Evolutionary conservation across 768 basidiomycete species (phyloP).

Genomic region (Leccinum sublutescens): DNA sequence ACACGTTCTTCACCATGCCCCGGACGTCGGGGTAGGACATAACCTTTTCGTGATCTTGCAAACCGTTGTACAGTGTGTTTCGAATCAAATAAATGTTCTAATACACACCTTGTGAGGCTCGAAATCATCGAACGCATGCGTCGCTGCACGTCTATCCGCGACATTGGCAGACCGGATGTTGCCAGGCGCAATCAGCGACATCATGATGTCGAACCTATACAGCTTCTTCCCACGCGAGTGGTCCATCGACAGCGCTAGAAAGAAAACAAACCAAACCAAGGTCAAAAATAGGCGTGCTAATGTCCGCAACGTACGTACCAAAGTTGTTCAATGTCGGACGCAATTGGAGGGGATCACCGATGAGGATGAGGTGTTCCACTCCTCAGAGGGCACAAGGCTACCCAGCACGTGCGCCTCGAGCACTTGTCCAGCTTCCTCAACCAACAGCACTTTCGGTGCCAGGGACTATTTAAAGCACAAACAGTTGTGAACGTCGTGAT

Average conservation of each 20-base stretch:
- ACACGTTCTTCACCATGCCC: constrained; percentile 63
- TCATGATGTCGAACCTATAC: constrained; percentile 57
- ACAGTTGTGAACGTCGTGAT: too few species aligned
- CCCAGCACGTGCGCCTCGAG: constrained; percentile 74
- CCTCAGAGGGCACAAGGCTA: constrained; percentile 51
- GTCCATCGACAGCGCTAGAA: constrained; percentile 65
- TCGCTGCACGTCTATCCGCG: constrained; percentile 66
- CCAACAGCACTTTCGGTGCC: constrained; percentile 58
- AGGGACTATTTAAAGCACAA: constrained; percentile 42
- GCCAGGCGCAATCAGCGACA: constrained; percentile 73
- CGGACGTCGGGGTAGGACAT: constrained; percentile 50
- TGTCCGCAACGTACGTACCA: constrained; percentile 33
- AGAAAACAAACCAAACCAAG: neutral
- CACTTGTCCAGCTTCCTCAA: constrained; percentile 83
- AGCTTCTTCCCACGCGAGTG: constrained; percentile 51
- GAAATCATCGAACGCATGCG: constrained; percentile 71
- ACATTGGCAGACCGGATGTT: constrained; percentile 54
- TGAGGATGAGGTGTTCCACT: constrained; percentile 71
- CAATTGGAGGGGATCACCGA: constrained; percentile 76
- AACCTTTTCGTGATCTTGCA: constrained; percentile 58
- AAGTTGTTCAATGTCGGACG: constrained; percentile 66
- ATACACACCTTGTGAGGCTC: constrained; percentile 37
- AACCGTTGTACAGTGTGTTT: constrained; percentile 54
- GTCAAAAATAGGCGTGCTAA: too few species aligned
- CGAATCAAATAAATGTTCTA: neutral